Conservation (phyloP, 495 filamentous ascomycete genomes). For the Penicillium psychrofluorescens region DNA sequence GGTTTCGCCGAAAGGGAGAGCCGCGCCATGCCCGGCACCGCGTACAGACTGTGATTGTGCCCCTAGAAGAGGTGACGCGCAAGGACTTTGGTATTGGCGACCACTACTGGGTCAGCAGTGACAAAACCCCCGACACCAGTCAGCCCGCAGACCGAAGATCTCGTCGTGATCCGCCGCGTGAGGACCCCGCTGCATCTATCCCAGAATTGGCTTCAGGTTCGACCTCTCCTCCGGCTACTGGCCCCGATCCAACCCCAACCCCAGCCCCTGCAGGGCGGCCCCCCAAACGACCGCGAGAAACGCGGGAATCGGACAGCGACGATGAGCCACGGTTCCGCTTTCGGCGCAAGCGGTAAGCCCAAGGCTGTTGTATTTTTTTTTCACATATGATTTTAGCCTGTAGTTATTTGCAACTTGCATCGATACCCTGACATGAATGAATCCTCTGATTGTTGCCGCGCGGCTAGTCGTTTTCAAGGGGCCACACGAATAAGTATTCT, state of each 20-base stretch:
- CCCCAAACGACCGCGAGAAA: conserved; percentile 34
- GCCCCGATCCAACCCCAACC: conserved; percentile 10
- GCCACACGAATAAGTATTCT: no score
- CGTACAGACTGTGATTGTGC: conserved; percentile 61
- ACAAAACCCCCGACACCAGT: conserved; percentile 16
- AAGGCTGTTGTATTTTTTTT: no score
- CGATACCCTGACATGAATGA: neutral
- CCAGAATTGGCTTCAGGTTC: conserved; percentile 7
- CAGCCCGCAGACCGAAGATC: conserved; percentile 11
- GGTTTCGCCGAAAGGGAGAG: conserved; percentile 61
- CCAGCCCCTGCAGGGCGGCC: conserved; percentile 9
- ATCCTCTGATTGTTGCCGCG: no score
- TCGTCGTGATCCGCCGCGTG: conserved; percentile 3
- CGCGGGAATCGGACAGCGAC: conserved; percentile 35
- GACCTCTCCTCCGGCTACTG: conserved; percentile 5
- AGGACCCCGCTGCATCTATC: conserved; percentile 1
- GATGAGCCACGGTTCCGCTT: conserved; percentile 55
- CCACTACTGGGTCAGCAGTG: conserved; percentile 59
- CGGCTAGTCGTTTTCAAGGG: no score
- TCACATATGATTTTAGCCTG: neutral
- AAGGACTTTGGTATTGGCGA: conserved; percentile 82
- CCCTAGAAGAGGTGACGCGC: conserved; percentile 68
- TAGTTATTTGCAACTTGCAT: neutral
- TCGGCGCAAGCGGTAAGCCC: conserved; percentile 37
- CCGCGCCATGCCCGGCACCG: conserved; percentile 32